Base-by-base conservation (phyloP, 2,329 filamentous ascomycete species). In the Neofusicoccum sp. region DNA sequence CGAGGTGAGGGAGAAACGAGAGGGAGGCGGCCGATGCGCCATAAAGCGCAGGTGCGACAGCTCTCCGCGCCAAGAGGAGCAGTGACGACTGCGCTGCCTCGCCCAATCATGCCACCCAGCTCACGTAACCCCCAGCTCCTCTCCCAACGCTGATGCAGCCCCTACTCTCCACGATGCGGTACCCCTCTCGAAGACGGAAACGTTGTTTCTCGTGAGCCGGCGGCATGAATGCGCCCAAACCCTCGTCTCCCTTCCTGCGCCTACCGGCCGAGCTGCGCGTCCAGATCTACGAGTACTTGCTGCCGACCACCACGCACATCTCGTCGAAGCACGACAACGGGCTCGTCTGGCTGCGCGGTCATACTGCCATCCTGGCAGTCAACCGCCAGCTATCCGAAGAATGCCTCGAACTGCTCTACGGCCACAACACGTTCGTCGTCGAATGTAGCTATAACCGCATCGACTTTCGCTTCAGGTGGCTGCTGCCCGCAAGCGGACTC, bases 261-360 rank as follows among this genome's bases (percentile, higher is more conserved):
- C 71, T 80, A 6, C 79, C 79, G 0, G 63, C 77, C 56, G 79
- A 82, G 63, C 68, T 82, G 24, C 74, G 79, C 16, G 70, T 74
- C 34, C 66, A 76, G 16, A 76, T 81, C 41, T 78, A 78, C 65
- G 40, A 51, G 7, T 73, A 75, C 61, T 59, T 80, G 28, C 71
- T 81, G 14, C 79, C 79, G 11, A 69, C 68, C 63, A 80, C 78
- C 2, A 65, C 61, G n/a, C 45, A 43, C 16, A 43, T 66, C 65
- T n/a, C 66, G 7, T 51, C 47, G n/a, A 48, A 49, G 47, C 48
- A 53, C 49, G 61, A 58, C 49, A 69, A 73, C 57, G 70, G 74
- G 41, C 67, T 71, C 11, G 69, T 80, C 4, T 82, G 79, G 80
- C 68, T 69, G 14, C 71, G 76, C 43, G 79, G 78, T 8, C 70